Evolutionary conservation across 2,329 filamentous ascomycete species (phyloP).

Genomic region (Colletotrichum phormii): DNA sequence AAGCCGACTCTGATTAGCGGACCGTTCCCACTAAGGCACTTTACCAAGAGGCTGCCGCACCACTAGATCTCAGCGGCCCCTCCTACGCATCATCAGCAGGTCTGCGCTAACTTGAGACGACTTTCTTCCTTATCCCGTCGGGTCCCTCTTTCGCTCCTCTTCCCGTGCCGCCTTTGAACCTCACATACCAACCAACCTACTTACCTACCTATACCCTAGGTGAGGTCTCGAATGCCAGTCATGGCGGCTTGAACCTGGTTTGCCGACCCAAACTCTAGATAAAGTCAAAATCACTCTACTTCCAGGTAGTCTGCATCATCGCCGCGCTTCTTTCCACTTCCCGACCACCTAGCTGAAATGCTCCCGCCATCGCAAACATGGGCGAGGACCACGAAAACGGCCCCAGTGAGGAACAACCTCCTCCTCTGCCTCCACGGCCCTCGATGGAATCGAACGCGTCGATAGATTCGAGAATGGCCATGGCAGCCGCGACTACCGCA

Average conservation of each 20-base stretch:
- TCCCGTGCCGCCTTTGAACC: background rate
- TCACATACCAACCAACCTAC: background rate
- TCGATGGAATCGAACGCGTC: slow-evolving; percentile 50
- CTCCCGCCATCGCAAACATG: slow-evolving; percentile 44
- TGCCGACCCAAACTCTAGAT: background rate
- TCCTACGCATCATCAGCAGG: slow-evolving; percentile 16
- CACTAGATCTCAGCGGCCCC: slow-evolving; percentile 25
- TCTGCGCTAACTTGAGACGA: slow-evolving; percentile 7
- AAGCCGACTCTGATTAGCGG: slow-evolving; percentile 15
- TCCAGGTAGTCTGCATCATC: background rate
- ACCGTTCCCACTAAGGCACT: slow-evolving; percentile 27
- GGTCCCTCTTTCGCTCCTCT: background rate
- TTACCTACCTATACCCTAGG: background rate
- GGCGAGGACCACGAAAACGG: slow-evolving; percentile 41
- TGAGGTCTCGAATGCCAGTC: background rate
- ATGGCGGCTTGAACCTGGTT: slow-evolving; percentile 4
- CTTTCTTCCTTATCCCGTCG: background rate
- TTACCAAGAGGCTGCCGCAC: slow-evolving; percentile 14
- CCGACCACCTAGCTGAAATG: slow-evolving; percentile 33
- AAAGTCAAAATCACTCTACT: background rate
- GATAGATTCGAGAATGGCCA: slow-evolving; percentile 35
- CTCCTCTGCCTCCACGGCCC: slow-evolving; percentile 66
- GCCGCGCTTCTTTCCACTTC: background rate
- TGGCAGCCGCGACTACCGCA: slow-evolving; percentile 83
- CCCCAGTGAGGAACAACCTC: slow-evolving; percentile 54